Conservation (phyloP, 805 yeast species). For the Yarrowia porcina region DNA sequence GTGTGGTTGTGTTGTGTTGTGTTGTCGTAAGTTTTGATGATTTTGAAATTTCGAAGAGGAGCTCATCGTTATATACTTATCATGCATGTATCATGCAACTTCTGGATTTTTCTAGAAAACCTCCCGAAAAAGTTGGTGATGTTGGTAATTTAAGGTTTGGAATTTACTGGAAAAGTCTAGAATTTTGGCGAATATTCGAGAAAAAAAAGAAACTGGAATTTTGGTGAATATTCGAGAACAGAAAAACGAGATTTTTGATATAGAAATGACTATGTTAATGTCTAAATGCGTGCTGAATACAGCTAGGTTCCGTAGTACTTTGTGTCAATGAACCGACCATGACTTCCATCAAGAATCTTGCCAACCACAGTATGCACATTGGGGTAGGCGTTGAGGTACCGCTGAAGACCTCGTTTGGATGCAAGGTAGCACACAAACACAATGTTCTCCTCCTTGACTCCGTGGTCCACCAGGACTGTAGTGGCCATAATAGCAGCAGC, state of each 20-base stretch:
- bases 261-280: too few species aligned
- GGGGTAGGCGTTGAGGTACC: constrained; percentile 73
- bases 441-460: constrained; percentile 58
- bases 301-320: constrained; percentile 67
- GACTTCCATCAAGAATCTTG: constrained; percentile 39
- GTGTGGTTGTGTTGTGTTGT: not conserved
- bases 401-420: constrained; percentile 71
- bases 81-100: not conserved
- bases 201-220: not conserved
- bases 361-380: constrained; percentile 68
- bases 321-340: constrained; percentile 62
- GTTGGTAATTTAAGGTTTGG: not conserved
- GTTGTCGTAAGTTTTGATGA: not conserved
- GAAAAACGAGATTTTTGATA: not conserved
- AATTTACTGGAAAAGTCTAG: not conserved
- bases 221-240: not conserved
- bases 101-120: constrained; percentile 20
- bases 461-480: constrained; percentile 81
- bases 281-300: not conserved
- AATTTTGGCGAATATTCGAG: not conserved
- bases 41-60: not conserved
- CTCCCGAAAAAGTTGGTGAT: not conserved
- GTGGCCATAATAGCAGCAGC: constrained; percentile 95
- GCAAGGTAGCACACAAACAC: constrained; percentile 67
- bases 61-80: constrained; percentile 14